Evolutionary conservation across 2,329 filamentous ascomycete genomes (phyloP), one percentile per base, ranked within the genome.

Genomic region (Botrytis sinoallii): DNA sequence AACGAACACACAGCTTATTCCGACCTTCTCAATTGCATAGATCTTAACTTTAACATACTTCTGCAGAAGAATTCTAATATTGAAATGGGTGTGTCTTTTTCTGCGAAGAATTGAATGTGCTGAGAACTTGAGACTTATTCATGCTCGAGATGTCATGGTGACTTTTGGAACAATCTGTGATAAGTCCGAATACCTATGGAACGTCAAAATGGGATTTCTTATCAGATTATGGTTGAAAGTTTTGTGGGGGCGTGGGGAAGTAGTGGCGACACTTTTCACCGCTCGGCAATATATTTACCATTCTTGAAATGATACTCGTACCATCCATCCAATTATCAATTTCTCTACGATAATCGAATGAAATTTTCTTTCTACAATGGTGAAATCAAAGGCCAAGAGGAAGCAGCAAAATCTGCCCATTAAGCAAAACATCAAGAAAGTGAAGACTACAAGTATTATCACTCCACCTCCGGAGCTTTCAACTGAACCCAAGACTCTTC

Each of bases 401-500:
- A 83, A 85, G 73, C 86, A 86, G 81, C 83, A 84, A 57, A 82
- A 81, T 32, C 80, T 81, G 0, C 82, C 84, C 69, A 75, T 74
- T 5, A 82, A 83, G 0, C 71, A 77, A 0, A 79, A 83, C 2
- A 78, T 81, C 7, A 87, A 87, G 73, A 74, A 79, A 2, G 73
- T 78, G 25, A 86, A 87, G 77, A 82, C 79, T 0, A 74, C 77
- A 14, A 74, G 78, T 20, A 79, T 79, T 25, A 79, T 78, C 44
- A 79, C 82, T 0, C 82, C 84, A 20, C 81, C 83, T 44, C 83
- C 84, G 64, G 80, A 80, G 55, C 76, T 78, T 8, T 74, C 76
- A 4, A 76, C 81, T 70, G 85, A 86, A 75, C 84, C 86, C n/a
- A 86, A 84, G 77, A 88, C 80, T 67, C 82, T 90, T 5, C 83